Evolutionary conservation across 176 grass and related monocot species (phyloP).

Genomic region (Eleusine coracana): DNA sequence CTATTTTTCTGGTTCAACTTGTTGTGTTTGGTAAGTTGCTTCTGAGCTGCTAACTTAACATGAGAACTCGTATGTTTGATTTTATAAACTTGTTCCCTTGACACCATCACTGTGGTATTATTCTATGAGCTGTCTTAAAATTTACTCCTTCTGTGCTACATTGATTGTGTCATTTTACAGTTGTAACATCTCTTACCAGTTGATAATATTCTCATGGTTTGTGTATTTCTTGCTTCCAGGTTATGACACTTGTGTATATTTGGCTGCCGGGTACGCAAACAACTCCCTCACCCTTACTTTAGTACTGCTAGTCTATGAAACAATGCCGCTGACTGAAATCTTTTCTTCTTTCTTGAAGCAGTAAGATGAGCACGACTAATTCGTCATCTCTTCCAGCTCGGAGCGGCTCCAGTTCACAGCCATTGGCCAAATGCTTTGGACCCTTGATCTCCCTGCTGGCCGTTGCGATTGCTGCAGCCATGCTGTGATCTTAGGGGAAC

Average conservation of each 20-base stretch:
- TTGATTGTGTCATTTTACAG: not conserved
- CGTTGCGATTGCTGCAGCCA: slow-evolving; percentile 23
- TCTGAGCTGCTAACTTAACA: not conserved
- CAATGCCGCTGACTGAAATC: slow-evolving; percentile 8
- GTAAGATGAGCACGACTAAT: slow-evolving; percentile 69
- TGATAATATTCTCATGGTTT: slow-evolving; percentile 23
- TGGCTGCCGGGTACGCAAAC: slow-evolving; percentile 58
- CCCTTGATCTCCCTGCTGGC: slow-evolving; percentile 34
- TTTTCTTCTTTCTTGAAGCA: slow-evolving; percentile 37
- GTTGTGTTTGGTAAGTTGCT: not conserved
- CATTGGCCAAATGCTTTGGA: slow-evolving; percentile 7
- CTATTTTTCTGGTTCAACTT: not conserved
- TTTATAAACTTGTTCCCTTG: not conserved
- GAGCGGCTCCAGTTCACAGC: slow-evolving; percentile 5
- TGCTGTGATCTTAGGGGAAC: slow-evolving; percentile 37
- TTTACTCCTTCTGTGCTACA: not conserved
- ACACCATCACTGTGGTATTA: not conserved
- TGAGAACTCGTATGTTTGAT: not conserved
- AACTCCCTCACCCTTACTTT: slow-evolving; percentile 3
- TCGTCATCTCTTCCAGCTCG: slow-evolving; percentile 48
- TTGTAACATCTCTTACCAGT: not conserved
- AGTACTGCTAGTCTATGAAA: slow-evolving; percentile 10
- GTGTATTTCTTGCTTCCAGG: slow-evolving; percentile 54
- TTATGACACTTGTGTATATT: slow-evolving; percentile 82
- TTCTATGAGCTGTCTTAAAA: not conserved